These are phyloP conservation scores for Schwanniomyces pseudopolymorphus DNA, from an alignment of 805 yeast genomes.

Conservation along the genomic window DNA sequence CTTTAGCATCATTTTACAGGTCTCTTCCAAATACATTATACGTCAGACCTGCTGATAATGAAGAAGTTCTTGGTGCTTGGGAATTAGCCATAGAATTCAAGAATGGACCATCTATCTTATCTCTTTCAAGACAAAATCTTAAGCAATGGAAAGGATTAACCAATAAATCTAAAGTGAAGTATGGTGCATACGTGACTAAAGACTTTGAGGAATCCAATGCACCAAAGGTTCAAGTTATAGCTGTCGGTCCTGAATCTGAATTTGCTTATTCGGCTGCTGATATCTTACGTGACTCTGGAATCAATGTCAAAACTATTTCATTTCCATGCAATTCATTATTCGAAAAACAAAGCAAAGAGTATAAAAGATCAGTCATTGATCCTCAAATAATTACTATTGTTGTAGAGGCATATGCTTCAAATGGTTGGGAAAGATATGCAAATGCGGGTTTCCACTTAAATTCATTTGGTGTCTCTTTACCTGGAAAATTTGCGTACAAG, in stretches of 20 bases:
- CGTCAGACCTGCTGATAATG: constrained; percentile 95
- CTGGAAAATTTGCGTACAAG: constrained; percentile 29
- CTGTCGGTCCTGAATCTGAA: constrained; percentile 94
- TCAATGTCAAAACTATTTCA: constrained; percentile 82
- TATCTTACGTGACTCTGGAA: constrained; percentile 61
- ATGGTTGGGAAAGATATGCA: constrained; percentile 92
- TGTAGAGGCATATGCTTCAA: constrained; percentile 87
- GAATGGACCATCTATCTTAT: constrained; percentile 70
- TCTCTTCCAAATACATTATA: constrained; percentile 79
- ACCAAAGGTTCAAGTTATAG: constrained; percentile 69
- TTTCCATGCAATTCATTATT: constrained; percentile 91
- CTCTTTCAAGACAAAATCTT: constrained; percentile 81
- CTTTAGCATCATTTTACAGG: constrained; percentile 82
- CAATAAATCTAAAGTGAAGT: constrained; percentile 87
- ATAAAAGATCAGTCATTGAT: constrained; percentile 85
- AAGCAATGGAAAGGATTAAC: constrained; percentile 93
- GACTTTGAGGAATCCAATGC: constrained; percentile 42
- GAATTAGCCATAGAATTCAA: constrained; percentile 59
- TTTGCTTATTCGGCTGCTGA: constrained; percentile 81
- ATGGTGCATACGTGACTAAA: constrained; percentile 78
- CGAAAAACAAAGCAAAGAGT: constrained; percentile 77
- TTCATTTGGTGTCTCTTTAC: constrained; percentile 87
- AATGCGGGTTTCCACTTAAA: constrained; percentile 95
- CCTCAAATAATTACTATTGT: constrained; percentile 91
- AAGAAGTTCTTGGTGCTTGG: constrained; percentile 84